Evolutionary conservation across 441 rosid genomes (phyloP), one percentile per base, ranked within the genome.

Genomic region (Populus hybrid): DNA sequence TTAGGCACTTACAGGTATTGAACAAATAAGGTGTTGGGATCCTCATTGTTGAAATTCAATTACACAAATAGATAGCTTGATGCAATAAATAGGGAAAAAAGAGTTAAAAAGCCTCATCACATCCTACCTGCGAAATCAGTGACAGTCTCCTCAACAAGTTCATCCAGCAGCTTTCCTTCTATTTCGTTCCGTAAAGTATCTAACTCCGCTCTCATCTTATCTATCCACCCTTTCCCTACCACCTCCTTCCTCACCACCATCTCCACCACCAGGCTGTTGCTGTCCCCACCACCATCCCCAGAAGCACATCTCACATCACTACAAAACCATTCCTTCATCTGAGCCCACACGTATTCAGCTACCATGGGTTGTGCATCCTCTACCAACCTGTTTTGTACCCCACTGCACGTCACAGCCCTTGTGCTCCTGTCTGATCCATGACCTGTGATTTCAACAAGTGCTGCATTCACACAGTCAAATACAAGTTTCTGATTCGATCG

Each of bases 91-190:
- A 29, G 0, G 31, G 14, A 68, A 68, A 33, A 36, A 36, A 64
- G 63, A 38, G 59, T 6, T 50, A 50, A 42, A 56, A 74, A 28
- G 69, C 81, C 75, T 87, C 83, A 83, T 76, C 73, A 74, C 45
- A 78, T 76, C 66, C 82, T 74, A 64, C 71, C 70, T 65, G 86
- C 72, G 82, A 94, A 77, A 79, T 89, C 91, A 38, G 80, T 81
- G 78, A 96, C 89, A 53, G 94, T 86, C 79, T 96, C 98, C 76
- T 88, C 89, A 80, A 96, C 88, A 50, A 93, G 91, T 79, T 90
- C 95, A 76, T 88, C 87, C 80, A 94, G 83, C 85, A 96, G 81
- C 71, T 82, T 85, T 76, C 83, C 77, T 82, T 89, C 93, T 64
- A 96, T 89, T 74, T 90, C 93, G 76, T 35, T 68, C 42, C 92